phyloP scores from a whole-genome alignment of 108 stramenopile genomes.

The Skeletonema menzelii region DNA sequence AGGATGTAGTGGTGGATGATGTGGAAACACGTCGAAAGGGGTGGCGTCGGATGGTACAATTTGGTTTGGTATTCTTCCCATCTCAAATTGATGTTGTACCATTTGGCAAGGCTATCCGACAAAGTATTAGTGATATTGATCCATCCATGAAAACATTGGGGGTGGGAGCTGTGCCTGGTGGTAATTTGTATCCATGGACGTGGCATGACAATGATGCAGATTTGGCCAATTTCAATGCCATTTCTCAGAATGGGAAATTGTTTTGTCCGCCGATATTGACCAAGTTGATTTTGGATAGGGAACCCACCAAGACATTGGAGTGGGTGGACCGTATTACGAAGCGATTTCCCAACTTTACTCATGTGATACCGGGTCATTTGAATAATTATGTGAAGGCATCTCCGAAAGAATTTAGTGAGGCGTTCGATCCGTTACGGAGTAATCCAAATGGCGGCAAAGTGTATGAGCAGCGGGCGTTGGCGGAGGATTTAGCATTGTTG shows the following conservation, averaged over 20 bases:
- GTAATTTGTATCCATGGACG: constrained; percentile 78
- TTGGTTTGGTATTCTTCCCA: constrained; percentile 92
- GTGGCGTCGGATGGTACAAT: constrained; percentile 89
- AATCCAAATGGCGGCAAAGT: constrained; percentile 39
- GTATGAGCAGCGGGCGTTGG: constrained; percentile 60
- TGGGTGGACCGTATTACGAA: constrained; percentile 78
- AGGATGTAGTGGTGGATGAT: constrained; percentile 68
- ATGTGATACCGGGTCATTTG: constrained; percentile 86
- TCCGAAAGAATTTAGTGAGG: constrained; percentile 72
- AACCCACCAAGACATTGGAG: constrained; percentile 64
- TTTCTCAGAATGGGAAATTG: constrained; percentile 60
- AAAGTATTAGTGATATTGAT: constrained; percentile 49
- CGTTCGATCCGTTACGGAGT: constrained; percentile 75
- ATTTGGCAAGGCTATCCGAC: constrained; percentile 48
- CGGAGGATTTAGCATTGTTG: constrained; percentile 80
- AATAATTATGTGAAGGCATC: constrained; percentile 74
- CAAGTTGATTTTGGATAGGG: constrained; percentile 87
- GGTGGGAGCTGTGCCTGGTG: constrained; percentile 67
- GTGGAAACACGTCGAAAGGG: constrained; percentile 65
- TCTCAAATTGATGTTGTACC: constrained; percentile 79
- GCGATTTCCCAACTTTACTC: constrained; percentile 78
- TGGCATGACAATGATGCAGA: constrained; percentile 72
- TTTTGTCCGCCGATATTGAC: constrained; percentile 93
- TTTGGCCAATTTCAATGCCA: constrained; percentile 56
- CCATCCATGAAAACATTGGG: constrained; percentile 59